Evolutionary conservation across 768 basidiomycete genomes (phyloP).

Genomic region (Tricholoma sp.): DNA sequence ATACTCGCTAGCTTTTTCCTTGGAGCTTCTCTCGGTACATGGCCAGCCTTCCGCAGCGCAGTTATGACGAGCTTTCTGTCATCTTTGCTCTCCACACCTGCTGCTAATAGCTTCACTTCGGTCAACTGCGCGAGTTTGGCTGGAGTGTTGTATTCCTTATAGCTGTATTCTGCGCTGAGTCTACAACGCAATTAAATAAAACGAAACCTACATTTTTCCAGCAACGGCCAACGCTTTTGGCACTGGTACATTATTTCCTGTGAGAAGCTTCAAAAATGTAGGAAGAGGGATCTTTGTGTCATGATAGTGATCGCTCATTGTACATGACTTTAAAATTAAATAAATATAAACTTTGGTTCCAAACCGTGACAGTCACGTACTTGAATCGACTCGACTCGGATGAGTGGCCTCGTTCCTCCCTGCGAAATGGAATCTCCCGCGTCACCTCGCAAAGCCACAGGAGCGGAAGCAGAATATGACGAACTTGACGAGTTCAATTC

Average conservation of each 20-base stretch:
- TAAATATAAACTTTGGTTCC: neutral
- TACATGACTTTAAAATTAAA: no score
- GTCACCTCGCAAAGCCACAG: slow-evolving; percentile 11
- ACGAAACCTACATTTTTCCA: slow-evolving; percentile 53
- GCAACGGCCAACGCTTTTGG: slow-evolving; percentile 66
- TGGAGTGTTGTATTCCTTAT: slow-evolving; percentile 64
- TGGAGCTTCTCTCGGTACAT: slow-evolving; percentile 29
- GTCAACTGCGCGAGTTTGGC: slow-evolving; percentile 51
- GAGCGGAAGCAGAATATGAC: slow-evolving; percentile 37
- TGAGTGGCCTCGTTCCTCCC: neutral
- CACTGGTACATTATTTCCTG: slow-evolving; percentile 50
- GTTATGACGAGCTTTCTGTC: slow-evolving; percentile 53
- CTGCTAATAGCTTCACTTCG: slow-evolving; percentile 49
- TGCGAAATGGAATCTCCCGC: slow-evolving; percentile 3
- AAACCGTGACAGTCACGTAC: slow-evolving; percentile 3
- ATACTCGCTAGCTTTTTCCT: slow-evolving; percentile 16
- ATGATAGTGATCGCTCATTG: no score
- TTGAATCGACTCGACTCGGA: no score
- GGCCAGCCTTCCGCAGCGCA: slow-evolving; percentile 63
- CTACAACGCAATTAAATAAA: neutral
- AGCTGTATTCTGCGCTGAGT: slow-evolving; percentile 37
- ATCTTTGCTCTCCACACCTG: slow-evolving; percentile 62
- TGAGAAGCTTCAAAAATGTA: slow-evolving; percentile 61
- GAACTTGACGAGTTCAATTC: slow-evolving; percentile 38
- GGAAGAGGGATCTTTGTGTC: slow-evolving; percentile 54